These are phyloP conservation scores for Euphrasia confusa DNA, from an alignment of 257 asterid genomes.

Conservation along the genomic window DNA sequence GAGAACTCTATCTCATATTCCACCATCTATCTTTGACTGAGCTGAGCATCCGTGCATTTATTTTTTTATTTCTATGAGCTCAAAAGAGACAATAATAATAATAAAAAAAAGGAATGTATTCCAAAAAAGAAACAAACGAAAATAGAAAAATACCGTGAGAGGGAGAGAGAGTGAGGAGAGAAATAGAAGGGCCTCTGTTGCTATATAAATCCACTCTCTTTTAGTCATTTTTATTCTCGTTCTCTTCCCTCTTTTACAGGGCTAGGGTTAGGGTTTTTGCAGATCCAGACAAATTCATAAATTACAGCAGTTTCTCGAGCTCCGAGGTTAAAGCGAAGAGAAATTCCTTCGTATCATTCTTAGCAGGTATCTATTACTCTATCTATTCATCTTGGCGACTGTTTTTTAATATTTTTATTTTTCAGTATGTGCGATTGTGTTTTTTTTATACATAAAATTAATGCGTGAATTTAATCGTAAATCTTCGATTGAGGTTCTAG, in stretches of 20 bases:
- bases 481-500: conserved; percentile 15
- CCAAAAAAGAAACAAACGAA: no score
- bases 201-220: conserved; percentile 11
- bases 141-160: neutral
- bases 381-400: neutral
- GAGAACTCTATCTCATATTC: no score
- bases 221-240: neutral
- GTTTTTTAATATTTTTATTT: conserved; percentile 4
- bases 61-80: no score
- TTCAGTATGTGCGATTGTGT: neutral
- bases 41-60: no score
- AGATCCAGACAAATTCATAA: conserved; percentile 20
- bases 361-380: conserved; percentile 17
- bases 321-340: conserved; percentile 20
- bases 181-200: neutral
- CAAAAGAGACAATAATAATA: no score
- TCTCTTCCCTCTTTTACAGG: conserved; percentile 16
- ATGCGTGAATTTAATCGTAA: neutral
- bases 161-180: neutral
- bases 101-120: no score
- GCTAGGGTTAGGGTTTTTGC: conserved; percentile 39
- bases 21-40: no score
- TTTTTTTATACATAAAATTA: neutral
- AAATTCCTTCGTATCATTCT: neutral
- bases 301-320: neutral